Conservation (phyloP, 2,329 filamentous ascomycete genomes). For the Monosporascus cannonballus region DNA sequence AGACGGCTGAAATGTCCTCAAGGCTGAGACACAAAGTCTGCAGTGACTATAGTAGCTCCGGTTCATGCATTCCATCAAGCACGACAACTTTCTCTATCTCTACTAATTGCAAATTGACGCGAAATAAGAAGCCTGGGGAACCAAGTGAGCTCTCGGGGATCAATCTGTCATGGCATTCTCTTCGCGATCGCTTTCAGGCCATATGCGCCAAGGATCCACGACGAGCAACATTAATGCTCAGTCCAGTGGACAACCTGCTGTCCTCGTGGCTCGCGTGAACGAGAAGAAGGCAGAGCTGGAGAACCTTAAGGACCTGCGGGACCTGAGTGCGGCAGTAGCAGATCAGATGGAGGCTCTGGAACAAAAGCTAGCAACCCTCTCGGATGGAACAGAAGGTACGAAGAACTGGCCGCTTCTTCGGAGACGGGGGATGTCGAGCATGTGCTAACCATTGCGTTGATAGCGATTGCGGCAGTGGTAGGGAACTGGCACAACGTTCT, state of each 20-base stretch:
- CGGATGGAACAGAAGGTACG: slow-evolving; percentile 74
- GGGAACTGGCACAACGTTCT: slow-evolving; percentile 86
- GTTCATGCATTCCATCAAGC: no score
- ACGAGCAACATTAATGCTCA: slow-evolving; percentile 35
- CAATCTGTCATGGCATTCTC: slow-evolving; percentile 46
- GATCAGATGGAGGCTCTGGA: slow-evolving; percentile 78
- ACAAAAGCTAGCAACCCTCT: slow-evolving; percentile 69
- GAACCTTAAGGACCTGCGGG: slow-evolving; percentile 69
- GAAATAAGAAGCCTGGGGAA: background rate
- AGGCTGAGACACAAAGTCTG: no score
- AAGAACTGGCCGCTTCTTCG: background rate
- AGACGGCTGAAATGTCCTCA: no score
- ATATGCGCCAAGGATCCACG: slow-evolving; percentile 58
- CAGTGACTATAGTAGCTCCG: no score
- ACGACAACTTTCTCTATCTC: no score
- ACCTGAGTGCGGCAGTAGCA: slow-evolving; percentile 72
- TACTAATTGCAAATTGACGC: no score
- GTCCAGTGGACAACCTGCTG: slow-evolving; percentile 57
- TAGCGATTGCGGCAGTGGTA: slow-evolving; percentile 77
- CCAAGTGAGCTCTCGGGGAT: background rate
- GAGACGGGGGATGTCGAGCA: no score
- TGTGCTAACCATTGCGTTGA: slow-evolving; percentile 12
- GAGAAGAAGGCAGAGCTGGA: slow-evolving; percentile 83
- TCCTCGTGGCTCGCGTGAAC: slow-evolving; percentile 68
- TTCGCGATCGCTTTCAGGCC: slow-evolving; percentile 54